Evolutionary conservation across 2,329 filamentous ascomycete species (phyloP), one percentile per base, ranked within the genome.

Genomic region (Aspergillus ochraceus): DNA sequence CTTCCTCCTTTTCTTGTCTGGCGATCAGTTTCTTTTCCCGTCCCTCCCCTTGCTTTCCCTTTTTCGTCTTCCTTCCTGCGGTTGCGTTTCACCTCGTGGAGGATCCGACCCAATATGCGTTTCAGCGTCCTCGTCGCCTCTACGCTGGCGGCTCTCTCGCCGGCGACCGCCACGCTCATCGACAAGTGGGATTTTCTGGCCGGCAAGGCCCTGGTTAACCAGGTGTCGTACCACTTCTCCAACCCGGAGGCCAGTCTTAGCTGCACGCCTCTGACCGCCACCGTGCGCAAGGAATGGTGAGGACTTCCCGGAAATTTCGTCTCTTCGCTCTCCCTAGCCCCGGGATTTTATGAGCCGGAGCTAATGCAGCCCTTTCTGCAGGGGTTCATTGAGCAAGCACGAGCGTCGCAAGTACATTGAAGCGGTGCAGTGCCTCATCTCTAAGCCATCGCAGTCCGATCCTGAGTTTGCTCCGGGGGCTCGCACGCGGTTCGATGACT

Each of bases 401-500:
- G 58, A 49, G 51, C 39, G 47, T 17, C 45, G 14, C 19, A 71
- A 70, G 9, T 84, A 83, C 66, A 80, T 79, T 55, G 67, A 74
- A 6, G 80, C 81, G 2, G 76, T 81, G 53, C 70, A 78, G 46
- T 84, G 82, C 58, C 66, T 84, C 19, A 30, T 49, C 2, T 49
- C 50, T 0, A 53, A 55, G 12, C 60, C 55, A 9, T 26, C 58
- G 12, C 45, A 55, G 12, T 50, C 54, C 26, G 36, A 70, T 68
- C 12, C 70, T 0, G 61, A 67, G 0, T 68, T 73, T 11, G 77
- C 75, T 0, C 71, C 80, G 0, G 82, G 82, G 2, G 80, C 77
- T 3, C 75, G 72, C 59, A 78, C 73, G 60, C 81, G 58, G 19
- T 84, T 78, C 59, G 83, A 85, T 64, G 83, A 85, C 60, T 84